These are phyloP conservation scores for Chlamydomonas reinhardtii DNA, from an alignment of 163 green algal genomes.

Conservation along the genomic window DNA sequence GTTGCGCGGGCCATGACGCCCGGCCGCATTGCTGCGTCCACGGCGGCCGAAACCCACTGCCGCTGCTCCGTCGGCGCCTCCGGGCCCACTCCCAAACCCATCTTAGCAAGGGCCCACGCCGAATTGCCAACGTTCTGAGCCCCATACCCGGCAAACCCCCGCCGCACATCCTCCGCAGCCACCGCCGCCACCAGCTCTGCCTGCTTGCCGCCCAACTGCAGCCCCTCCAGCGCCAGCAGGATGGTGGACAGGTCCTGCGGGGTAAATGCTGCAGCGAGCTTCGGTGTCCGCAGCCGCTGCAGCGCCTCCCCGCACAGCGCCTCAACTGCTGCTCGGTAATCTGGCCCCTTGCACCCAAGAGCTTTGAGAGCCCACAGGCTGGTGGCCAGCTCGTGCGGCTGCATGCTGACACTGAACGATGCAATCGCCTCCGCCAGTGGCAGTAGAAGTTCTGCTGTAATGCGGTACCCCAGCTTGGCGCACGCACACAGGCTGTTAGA, in stretches of 20 bases:
- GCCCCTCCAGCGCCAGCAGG: neutral
- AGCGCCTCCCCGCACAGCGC: neutral
- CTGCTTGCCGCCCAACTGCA: neutral
- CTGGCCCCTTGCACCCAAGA: neutral
- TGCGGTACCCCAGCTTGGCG: neutral
- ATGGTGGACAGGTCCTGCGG: neutral
- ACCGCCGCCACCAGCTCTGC: neutral
- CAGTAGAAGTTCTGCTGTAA: neutral
- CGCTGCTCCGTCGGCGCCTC: neutral
- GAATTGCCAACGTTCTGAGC: neutral
- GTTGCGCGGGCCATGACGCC: too few relatives aligned
- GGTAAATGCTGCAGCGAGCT: neutral
- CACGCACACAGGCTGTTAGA: constrained; percentile 4
- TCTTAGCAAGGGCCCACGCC: constrained; percentile 2
- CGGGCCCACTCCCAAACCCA: neutral
- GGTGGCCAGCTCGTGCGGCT: neutral
- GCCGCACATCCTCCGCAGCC: neutral
- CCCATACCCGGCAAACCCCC: too few relatives aligned
- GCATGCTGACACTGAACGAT: neutral
- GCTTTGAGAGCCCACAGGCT: neutral
- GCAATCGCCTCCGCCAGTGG: neutral
- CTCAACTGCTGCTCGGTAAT: too few relatives aligned
- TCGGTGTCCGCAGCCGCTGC: too few relatives aligned
- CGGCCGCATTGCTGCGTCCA: neutral
- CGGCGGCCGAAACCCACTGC: neutral